Base-by-base conservation (phyloP, 1,139 yeast species). In the Geotrichum fermentans region DNA sequence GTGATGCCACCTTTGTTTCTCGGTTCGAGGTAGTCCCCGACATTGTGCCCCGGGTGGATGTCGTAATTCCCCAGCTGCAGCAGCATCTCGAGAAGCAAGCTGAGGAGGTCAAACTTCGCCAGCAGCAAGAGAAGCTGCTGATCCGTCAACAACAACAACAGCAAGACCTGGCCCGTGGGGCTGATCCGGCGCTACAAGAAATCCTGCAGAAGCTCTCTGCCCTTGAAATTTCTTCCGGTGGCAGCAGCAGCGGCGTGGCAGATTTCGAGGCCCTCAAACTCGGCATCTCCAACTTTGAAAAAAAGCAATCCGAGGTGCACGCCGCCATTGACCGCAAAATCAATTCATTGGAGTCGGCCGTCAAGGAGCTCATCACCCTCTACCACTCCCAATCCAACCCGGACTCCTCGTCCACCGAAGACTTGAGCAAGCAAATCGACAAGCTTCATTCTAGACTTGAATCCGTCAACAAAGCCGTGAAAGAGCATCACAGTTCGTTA, bases 1-100 rank as follows among this genome's bases (percentile, higher is more conserved):
- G 65, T 1, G 73, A 70, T 45, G 56, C 58, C 24, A 63, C 70
- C 46, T 56, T 55, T 28, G 43, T 70, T 18, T 59, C 58, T 41
- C 50, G 53, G 21, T 40, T 57, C 30, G 52, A 58, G 34, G 41
- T 49, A 2, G 45, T 33, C 30, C 26, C 43, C 33, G 56, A 52
- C 1, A 55, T 54, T 36, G 48, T 38, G n/a, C 54, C 51, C 5
- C 50, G 47, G 5, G 36, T 49, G 41, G 50, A 38, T 28, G 48
- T 43, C 21, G 39, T 30, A 10, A 22, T 41, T 35, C 43, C 39
- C 16, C 16, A 13, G 13, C 21, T 40, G 11, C 17, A 32, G 13
- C 18, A 14, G 30, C 26, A 26, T 18, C 30, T 30, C 17, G 24
- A 37, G 18, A n/a, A 32, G 18, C 46, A 45, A 16, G 17, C 21